Evolutionary conservation across 306 rosid genomes (phyloP).

Genomic region (Malus asiatica): DNA sequence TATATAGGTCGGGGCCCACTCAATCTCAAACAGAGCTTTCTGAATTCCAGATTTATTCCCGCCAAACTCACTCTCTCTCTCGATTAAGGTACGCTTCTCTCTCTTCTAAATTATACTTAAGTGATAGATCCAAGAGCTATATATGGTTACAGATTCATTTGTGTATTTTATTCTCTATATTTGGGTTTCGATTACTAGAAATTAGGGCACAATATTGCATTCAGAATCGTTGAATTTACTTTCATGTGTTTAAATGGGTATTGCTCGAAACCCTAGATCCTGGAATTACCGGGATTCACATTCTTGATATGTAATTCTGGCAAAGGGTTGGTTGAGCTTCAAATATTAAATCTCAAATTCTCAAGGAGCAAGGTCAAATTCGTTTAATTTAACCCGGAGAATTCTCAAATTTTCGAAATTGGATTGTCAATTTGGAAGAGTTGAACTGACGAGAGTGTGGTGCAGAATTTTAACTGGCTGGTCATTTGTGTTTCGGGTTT

Average conservation of each 20-base stretch:
- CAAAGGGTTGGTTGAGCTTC: not conserved
- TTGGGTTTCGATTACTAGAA: not conserved
- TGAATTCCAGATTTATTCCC: constrained; percentile 1
- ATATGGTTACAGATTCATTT: not conserved
- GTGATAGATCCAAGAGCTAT: not conserved
- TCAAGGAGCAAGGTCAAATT: not conserved
- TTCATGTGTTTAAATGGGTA: not conserved
- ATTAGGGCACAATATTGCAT: not conserved
- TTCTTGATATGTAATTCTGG: not conserved
- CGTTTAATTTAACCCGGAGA: not conserved
- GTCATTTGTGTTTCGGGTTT: not conserved
- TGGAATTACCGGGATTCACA: not conserved
- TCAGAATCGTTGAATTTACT: not conserved
- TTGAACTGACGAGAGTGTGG: not conserved
- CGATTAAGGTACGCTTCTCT: constrained; percentile 1
- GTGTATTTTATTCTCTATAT: not conserved
- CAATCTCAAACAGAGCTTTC: not conserved
- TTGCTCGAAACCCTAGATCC: not conserved
- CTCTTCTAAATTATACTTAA: not conserved
- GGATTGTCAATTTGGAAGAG: not conserved
- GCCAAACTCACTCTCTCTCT: constrained; percentile 4
- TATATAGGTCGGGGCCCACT: not conserved
- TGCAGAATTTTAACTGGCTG: not conserved
- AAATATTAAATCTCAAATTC: not conserved
- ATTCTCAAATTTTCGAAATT: not conserved